phyloP scores from a whole-genome alignment of 805 yeast genomes.

The Lachancea meyersii region DNA sequence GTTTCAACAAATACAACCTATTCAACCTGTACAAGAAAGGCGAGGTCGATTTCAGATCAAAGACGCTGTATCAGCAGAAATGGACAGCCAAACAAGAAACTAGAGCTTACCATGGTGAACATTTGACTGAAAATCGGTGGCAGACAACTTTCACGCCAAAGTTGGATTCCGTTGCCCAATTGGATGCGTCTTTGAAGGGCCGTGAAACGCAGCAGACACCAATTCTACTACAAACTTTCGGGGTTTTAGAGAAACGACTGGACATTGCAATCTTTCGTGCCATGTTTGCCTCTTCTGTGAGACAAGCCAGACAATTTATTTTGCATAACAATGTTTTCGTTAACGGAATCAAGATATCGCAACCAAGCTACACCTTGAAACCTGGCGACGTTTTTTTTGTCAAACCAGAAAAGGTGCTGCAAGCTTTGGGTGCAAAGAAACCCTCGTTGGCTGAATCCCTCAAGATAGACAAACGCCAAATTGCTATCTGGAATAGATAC shows the following conservation, averaged over 20 bases:
- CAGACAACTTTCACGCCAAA: conserved; percentile 60
- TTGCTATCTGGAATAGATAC: conserved; percentile 68
- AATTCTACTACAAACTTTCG: conserved; percentile 79
- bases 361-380: conserved; percentile 69
- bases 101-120: conserved; percentile 94
- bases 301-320: conserved; percentile 90
- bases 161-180: conserved; percentile 79
- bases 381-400: conserved; percentile 88
- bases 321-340: conserved; percentile 76
- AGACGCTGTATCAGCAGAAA: conserved; percentile 83
- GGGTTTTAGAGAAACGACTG: conserved; percentile 78
- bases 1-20: conserved; percentile 86
- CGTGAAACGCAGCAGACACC: conserved; percentile 58
- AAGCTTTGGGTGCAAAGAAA: conserved; percentile 78
- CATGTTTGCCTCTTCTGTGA: conserved; percentile 84
- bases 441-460: conserved; percentile 68
- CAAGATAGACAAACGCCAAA: conserved; percentile 64
- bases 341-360: conserved; percentile 71
- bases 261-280: conserved; percentile 89
- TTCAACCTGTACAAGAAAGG: conserved; percentile 81
- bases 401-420: conserved; percentile 75
- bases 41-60: conserved; percentile 45
- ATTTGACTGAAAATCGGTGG: conserved; percentile 78
- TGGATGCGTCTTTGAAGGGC: conserved; percentile 73
- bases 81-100: conserved; percentile 89